Percentiles rank a stretch among this genome's conserved stretches.
Conservation (phyloP, 306 rosid genomes). For the Dalbergia oliveri region DNA sequence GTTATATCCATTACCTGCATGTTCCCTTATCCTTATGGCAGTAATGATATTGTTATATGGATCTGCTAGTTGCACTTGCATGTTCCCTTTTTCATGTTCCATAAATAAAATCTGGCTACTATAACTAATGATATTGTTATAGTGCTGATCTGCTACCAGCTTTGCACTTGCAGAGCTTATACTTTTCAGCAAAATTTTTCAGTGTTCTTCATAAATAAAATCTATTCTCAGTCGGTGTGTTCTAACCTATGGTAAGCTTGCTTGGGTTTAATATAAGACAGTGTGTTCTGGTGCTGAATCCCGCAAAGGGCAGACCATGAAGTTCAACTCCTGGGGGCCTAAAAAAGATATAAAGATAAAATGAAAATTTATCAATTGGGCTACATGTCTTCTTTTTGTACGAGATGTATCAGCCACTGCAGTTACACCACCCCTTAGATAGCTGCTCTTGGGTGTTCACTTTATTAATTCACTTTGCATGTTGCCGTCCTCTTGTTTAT, state of each 20-base stretch:
- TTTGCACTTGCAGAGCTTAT: neutral
- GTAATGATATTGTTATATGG: slow-evolving; percentile 10
- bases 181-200: slow-evolving; percentile 1
- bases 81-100: too few species aligned
- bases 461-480: slow-evolving; percentile 37
- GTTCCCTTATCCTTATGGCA: slow-evolving; percentile 8
- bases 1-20: slow-evolving; percentile 19
- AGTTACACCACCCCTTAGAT: slow-evolving; percentile 20
- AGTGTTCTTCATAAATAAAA: slow-evolving; percentile 29
- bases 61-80: too few species aligned
- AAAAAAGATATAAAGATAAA: slow-evolving; percentile 7
- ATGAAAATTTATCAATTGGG: slow-evolving; percentile 24
- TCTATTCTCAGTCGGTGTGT: neutral
- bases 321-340: slow-evolving; percentile 22
- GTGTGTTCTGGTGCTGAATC: slow-evolving; percentile 30
- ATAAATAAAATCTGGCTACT: too few species aligned
- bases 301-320: slow-evolving; percentile 4
- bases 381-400: slow-evolving; percentile 23
- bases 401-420: slow-evolving; percentile 31
- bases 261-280: slow-evolving; percentile 36
- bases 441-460: slow-evolving; percentile 8
- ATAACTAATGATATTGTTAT: slow-evolving; percentile 14
- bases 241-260: slow-evolving; percentile 12
- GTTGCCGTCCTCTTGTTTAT: slow-evolving; percentile 28
- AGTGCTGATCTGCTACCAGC: slow-evolving; percentile 8